Base-by-base conservation (phyloP, 2,329 filamentous ascomycete species). In the Monosporascus sp. region DNA sequence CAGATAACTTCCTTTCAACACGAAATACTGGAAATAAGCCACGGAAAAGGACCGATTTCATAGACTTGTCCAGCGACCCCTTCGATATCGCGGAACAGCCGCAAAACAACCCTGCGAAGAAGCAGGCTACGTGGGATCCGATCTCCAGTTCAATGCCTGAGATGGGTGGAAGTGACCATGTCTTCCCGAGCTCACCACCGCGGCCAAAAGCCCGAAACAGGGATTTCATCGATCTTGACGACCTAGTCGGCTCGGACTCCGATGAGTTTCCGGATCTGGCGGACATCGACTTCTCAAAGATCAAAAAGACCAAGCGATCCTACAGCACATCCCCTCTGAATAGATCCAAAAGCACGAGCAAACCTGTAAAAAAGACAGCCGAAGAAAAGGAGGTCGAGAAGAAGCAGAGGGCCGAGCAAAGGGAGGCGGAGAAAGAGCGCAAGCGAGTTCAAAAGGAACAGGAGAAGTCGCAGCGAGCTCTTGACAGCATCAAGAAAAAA, bases 401-500 rank as follows among this genome's bases (percentile, higher is more conserved):
- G 47, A 66, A 71, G 38, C 66, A 71, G 14, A 85, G 77, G 61
- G 71, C 73, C 2, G 70, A 73, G 2, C 76, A 75, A 2, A 79
- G 74, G 56, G 80, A 82, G 22, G 73, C 71, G 0, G 82, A 84
- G 47, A 82, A 78, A 54, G 79, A 81, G 55, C 73, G 72, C 22
- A 82, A 83, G 59, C 78, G 80, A 38, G 68, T 73, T 3, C 81
- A 86, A 53, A 84, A 79, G 48, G 78, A 85, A 52, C 70, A 75
- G 0, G 79, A 79, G 48, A 88, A 83, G 62, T 83, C 85, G 52
- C 76, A 82, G 49, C 87, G 82, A 58, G 78, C 77, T 0, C 71
- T 73, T 7, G 83, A 90, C 59, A 90, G 86, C 61, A 80, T 85
- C 58, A 75, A 76, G 3, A 83, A 82, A 11, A 81, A 82, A 7